Conservation (phyloP, 768 basidiomycete genomes). For the Grammothele lineata region DNA sequence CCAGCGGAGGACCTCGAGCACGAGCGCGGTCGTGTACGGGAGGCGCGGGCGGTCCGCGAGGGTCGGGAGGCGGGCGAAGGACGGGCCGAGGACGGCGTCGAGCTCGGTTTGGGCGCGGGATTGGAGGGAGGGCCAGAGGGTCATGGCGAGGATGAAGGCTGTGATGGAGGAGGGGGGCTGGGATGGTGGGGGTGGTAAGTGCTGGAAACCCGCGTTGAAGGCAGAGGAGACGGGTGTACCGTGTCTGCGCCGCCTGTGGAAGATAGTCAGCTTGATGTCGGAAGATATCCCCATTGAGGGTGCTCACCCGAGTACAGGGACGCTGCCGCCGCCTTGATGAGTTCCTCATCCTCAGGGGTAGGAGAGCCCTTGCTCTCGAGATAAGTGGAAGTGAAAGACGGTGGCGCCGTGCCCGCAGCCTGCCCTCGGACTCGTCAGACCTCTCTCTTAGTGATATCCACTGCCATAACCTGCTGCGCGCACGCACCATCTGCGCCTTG, state of each 20-base stretch:
- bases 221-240: constrained; percentile 1
- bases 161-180: constrained; percentile 34
- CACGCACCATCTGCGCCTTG: constrained; percentile 29
- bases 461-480: too few species aligned
- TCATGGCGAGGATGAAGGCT: constrained; percentile 38
- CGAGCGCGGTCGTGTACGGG: constrained; percentile 38
- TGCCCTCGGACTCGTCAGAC: constrained; percentile 23
- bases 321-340: constrained; percentile 19
- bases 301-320: constrained; percentile 24
- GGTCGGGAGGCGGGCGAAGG: constrained; percentile 34
- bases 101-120: constrained; percentile 41
- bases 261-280: not conserved
- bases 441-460: too few species aligned
- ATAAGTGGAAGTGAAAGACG: constrained; percentile 15
- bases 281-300: constrained; percentile 9
- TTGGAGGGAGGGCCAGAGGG: constrained; percentile 34
- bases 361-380: constrained; percentile 27
- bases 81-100: constrained; percentile 37
- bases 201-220: not conserved
- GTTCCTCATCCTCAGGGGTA: constrained; percentile 16
- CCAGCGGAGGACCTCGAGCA: constrained; percentile 31
- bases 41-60: constrained; percentile 36
- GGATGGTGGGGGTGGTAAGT: not conserved
- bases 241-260: constrained; percentile 21
- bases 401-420: constrained; percentile 17